Base-by-base conservation (phyloP, 164 flowering plant genomes). In the Aristolochia fimbriata region DNA sequence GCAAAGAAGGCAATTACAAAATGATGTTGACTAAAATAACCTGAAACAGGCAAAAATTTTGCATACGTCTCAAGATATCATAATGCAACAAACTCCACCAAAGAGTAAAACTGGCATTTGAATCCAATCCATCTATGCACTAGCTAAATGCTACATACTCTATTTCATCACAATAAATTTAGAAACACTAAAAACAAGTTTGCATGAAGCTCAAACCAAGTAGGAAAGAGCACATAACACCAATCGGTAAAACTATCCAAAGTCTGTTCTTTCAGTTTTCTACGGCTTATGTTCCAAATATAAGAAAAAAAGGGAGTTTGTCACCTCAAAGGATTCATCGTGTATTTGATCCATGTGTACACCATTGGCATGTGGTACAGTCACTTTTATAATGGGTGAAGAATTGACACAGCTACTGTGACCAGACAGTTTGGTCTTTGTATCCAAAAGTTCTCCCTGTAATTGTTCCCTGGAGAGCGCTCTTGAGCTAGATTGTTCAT, bases 301-400 rank as follows among this genome's bases (percentile, higher is more conserved):
- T n/a, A 11, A 21, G 16, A 59, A 12, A 59, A 21, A 51, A 17
- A 46, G 59, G 46, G 31, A 70, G 41, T 14, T 49, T 63, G 77
- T 71, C 54, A 81, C 88, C 43, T 37, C 59, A 56, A 58, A 47
- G 51, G 61, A 50, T 53, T 63, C 75, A 53, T 50, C 50, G n/a
- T 68, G 75, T 52, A 60, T 67, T 57, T 62, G 71, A 54, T 55
- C 60, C 27, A 59, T 33, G 23, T 59, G 65, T 51, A 55, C 56
- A 65, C 14, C 22, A 25, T 66, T 56, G 47, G 54, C 66, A 48
- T 30, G 59, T 65, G 59, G 60, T 45, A 50, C 57, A 61, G 55
- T 53, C 24, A 58, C 63, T 51, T 58, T 52, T 46, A 45, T 21
- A 22, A 25, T 19, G 50, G 69, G 48, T 52, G 70, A 61, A 65